These are phyloP conservation scores for Pseudocercospora cruenta DNA, from an alignment of 2,329 filamentous ascomycete genomes.

Conservation along the genomic window DNA sequence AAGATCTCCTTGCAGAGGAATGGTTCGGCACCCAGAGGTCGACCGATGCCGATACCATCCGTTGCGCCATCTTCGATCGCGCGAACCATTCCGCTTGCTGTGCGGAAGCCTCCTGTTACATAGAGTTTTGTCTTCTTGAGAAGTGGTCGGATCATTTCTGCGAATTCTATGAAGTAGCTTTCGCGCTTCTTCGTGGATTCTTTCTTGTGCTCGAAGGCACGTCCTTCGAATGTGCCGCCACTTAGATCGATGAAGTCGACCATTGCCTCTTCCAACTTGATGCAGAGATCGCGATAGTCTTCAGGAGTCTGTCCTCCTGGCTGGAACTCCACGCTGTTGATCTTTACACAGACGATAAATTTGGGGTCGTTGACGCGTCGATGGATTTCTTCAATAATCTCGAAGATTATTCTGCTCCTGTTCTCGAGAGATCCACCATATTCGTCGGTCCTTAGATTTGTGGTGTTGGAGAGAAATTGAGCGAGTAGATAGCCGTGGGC, in stretches of 20 bases:
- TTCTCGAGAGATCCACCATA: slow-evolving; percentile 50
- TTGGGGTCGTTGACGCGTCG: slow-evolving; percentile 27
- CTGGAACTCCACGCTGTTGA: slow-evolving; percentile 39
- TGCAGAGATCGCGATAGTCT: slow-evolving; percentile 33
- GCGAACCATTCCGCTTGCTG: slow-evolving; percentile 34
- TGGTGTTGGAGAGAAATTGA: slow-evolving; percentile 46
- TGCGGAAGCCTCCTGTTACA: slow-evolving; percentile 39
- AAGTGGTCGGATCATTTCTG: slow-evolving; percentile 35
- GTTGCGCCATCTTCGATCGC: slow-evolving; percentile 31
- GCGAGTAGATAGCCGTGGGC: slow-evolving; percentile 49
- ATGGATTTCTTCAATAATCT: slow-evolving; percentile 44
- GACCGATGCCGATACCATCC: slow-evolving; percentile 37
- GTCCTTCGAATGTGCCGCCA: slow-evolving; percentile 35
- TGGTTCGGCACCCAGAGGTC: slow-evolving; percentile 37
- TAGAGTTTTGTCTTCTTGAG: slow-evolving; percentile 39
- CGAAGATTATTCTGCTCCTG: slow-evolving; percentile 43
- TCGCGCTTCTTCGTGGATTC: slow-evolving; percentile 35
- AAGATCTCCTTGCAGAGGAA: slow-evolving; percentile 37
- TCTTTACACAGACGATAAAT: slow-evolving; percentile 38
- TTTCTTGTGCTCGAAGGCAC: slow-evolving; percentile 38
- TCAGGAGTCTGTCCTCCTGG: slow-evolving; percentile 33
- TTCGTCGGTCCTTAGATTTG: slow-evolving; percentile 47
- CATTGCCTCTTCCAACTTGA: slow-evolving; percentile 28
- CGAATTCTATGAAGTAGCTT: slow-evolving; percentile 38
- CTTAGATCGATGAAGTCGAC: slow-evolving; percentile 36